Conservation (phyloP, 192 early-diverging fungal species). For the Chytriomyces hyalinus region DNA sequence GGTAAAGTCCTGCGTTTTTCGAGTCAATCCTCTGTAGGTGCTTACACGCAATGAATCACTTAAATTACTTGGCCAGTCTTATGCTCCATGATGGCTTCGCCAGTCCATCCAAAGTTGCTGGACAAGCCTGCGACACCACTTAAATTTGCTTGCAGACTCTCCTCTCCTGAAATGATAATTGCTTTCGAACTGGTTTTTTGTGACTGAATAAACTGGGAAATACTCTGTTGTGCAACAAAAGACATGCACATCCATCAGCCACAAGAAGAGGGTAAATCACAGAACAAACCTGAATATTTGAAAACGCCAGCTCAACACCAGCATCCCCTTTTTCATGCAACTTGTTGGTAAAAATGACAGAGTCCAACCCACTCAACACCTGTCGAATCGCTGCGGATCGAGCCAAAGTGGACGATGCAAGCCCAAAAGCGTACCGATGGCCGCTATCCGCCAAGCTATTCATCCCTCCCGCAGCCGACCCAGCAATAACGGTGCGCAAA, state of each 20-base stretch:
- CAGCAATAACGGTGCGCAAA: slow-evolving; percentile 75
- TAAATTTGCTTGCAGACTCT: slow-evolving; percentile 29
- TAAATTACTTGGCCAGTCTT: too few species aligned
- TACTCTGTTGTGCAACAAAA: slow-evolving; percentile 38
- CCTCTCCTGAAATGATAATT: slow-evolving; percentile 17
- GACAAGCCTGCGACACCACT: slow-evolving; percentile 33
- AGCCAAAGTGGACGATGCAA: slow-evolving; percentile 57
- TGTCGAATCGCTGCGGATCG: slow-evolving; percentile 62
- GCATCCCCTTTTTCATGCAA: slow-evolving; percentile 71
- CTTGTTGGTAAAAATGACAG: slow-evolving; percentile 81
- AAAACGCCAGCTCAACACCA: slow-evolving; percentile 56
- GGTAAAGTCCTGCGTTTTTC: slow-evolving; percentile 40
- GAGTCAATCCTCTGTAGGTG: background rate
- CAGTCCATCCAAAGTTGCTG: slow-evolving; percentile 21
- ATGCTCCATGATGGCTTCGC: background rate
- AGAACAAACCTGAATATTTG: slow-evolving; percentile 37
- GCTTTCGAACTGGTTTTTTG: slow-evolving; percentile 39
- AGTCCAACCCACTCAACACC: slow-evolving; percentile 59
- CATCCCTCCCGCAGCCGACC: slow-evolving; percentile 70
- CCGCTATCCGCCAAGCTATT: slow-evolving; percentile 84
- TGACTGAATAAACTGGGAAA: slow-evolving; percentile 52
- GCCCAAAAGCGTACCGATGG: slow-evolving; percentile 75
- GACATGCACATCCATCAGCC: background rate
- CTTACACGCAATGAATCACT: background rate
- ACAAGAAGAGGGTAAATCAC: slow-evolving; percentile 8